These are phyloP conservation scores for Catharanthus roseus DNA, from an alignment of 257 asterid species.

Conservation along the genomic window DNA sequence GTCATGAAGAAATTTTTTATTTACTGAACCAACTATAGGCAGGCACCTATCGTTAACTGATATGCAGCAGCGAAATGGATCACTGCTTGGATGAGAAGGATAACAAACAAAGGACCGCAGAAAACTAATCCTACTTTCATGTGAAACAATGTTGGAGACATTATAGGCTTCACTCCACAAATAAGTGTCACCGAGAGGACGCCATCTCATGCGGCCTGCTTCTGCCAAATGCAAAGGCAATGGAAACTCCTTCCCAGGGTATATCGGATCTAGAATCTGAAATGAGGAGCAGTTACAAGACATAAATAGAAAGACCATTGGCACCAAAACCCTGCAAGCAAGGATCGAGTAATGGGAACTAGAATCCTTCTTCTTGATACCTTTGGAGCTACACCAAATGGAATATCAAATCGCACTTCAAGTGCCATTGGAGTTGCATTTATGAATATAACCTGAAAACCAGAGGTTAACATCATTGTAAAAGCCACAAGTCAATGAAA, in stretches of 20 bases:
- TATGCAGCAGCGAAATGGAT: slow-evolving; percentile 89
- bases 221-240: slow-evolving; percentile 96
- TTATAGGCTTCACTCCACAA: slow-evolving; percentile 93
- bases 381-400: slow-evolving; percentile 92
- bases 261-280: slow-evolving; percentile 88
- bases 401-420: slow-evolving; percentile 93
- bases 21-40: slow-evolving; percentile 47
- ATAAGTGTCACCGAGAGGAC: slow-evolving; percentile 80
- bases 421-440: slow-evolving; percentile 75
- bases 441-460: slow-evolving; percentile 72
- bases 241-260: slow-evolving; percentile 93
- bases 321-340: background rate
- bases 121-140: slow-evolving; percentile 61
- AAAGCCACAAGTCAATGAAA: background rate
- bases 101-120: slow-evolving; percentile 87
- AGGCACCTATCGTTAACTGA: slow-evolving; percentile 63
- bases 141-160: slow-evolving; percentile 73
- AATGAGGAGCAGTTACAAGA: slow-evolving; percentile 12
- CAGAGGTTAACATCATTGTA: slow-evolving; percentile 10
- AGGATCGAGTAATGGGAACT: background rate
- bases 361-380: slow-evolving; percentile 28
- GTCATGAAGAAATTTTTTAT: slow-evolving; percentile 33
- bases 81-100: slow-evolving; percentile 92
- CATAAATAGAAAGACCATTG: background rate
- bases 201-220: slow-evolving; percentile 88